These are phyloP conservation scores for Ceratocystis papillata DNA, from an alignment of 2,329 filamentous ascomycete genomes.

Conservation along the genomic window DNA sequence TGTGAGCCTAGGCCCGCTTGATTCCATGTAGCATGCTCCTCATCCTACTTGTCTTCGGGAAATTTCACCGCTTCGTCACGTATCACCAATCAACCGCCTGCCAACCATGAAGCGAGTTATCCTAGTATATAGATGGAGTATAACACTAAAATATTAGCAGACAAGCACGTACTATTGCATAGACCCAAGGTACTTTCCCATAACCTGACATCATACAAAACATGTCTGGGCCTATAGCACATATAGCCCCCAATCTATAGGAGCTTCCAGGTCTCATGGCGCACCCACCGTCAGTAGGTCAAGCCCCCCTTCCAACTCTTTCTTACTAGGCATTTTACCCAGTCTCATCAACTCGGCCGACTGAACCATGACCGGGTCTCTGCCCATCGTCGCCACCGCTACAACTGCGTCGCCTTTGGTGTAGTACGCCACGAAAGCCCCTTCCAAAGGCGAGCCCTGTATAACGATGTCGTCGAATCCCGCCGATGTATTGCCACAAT, in stretches of 20 bases:
- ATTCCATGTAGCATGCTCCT: no score
- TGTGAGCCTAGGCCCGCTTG: no score
- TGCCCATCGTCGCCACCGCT: conserved; percentile 81
- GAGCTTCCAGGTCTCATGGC: not conserved
- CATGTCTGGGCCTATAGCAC: not conserved
- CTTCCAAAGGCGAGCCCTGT: conserved; percentile 62
- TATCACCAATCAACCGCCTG: not conserved
- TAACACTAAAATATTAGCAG: no score
- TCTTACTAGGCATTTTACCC: conserved; percentile 73
- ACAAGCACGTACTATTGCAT: no score
- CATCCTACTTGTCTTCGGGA: no score
- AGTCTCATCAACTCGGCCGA: conserved; percentile 73
- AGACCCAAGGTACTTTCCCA: no score
- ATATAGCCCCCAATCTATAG: no score
- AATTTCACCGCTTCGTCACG: not conserved
- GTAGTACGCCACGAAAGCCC: conserved; percentile 84
- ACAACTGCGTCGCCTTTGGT: conserved; percentile 75
- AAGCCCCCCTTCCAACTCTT: conserved; percentile 54
- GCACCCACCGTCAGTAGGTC: conserved; percentile 36
- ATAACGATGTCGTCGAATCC: conserved; percentile 83
- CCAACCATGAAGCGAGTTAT: not conserved
- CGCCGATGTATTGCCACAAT: conserved; percentile 72
- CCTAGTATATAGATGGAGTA: not conserved
- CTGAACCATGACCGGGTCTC: conserved; percentile 78
- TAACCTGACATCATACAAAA: not conserved